Conservation (phyloP, 2,329 filamentous ascomycete genomes). For the Paraconiothyrium brasiliense region DNA sequence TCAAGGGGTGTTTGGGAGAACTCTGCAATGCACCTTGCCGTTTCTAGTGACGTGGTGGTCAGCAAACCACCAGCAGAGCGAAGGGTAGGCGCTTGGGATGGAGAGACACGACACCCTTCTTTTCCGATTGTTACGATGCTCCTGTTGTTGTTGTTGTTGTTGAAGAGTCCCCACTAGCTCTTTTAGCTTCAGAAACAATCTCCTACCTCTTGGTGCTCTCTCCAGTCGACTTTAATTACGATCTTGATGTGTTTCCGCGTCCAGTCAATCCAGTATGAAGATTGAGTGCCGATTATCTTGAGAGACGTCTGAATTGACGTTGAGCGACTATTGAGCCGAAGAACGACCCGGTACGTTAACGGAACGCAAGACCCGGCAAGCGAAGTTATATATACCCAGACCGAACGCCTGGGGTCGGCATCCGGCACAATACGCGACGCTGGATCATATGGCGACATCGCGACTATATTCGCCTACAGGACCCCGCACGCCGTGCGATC, state of each 20-base stretch:
- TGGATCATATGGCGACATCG: neutral
- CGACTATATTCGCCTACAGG: neutral
- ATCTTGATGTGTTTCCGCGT: neutral
- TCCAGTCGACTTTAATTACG: neutral
- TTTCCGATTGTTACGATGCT: neutral
- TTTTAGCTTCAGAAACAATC: too few relatives aligned
- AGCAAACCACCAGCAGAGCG: neutral
- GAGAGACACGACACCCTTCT: neutral
- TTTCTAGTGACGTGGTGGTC: neutral
- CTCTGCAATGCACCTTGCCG: neutral
- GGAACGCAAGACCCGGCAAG: neutral
- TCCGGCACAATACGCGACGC: neutral
- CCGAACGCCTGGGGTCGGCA: neutral
- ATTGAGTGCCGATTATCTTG: neutral
- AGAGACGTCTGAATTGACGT: neutral
- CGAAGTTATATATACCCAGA: neutral
- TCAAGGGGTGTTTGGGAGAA: neutral
- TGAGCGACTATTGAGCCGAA: neutral
- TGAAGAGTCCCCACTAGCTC: too few relatives aligned
- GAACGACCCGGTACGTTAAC: neutral
- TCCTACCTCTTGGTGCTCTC: too few relatives aligned
- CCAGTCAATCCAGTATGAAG: neutral
- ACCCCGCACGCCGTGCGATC: neutral
- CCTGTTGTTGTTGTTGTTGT: neutral
- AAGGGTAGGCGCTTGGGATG: neutral